Evolutionary conservation across 1,284 basidiomycete genomes (phyloP).

Genomic region (Fomitopsis pinicola): DNA sequence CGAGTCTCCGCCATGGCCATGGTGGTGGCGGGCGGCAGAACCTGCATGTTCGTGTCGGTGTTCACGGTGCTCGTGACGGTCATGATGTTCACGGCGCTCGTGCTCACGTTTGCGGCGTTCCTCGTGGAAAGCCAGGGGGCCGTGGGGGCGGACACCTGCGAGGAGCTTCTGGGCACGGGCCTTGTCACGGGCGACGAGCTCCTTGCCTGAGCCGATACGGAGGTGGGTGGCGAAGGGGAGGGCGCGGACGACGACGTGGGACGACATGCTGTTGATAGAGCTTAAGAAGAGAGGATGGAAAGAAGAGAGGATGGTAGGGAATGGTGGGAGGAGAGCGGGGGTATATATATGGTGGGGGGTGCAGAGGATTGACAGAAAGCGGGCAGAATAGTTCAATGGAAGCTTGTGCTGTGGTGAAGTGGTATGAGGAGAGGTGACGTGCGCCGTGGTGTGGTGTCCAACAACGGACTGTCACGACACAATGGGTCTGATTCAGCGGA

Average conservation of each 20-base stretch:
- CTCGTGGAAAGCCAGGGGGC: slow-evolving; percentile 34
- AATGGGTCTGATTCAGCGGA: neutral
- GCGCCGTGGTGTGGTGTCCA: neutral
- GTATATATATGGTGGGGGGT: slow-evolving; percentile 1
- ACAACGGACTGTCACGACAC: neutral
- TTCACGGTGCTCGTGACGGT: slow-evolving; percentile 15
- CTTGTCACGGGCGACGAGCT: slow-evolving; percentile 48
- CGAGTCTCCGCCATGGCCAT: slow-evolving; percentile 16
- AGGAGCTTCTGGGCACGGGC: slow-evolving; percentile 51
- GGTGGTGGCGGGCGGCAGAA: slow-evolving; percentile 1
- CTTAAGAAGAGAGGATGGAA: neutral
- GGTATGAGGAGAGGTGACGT: slow-evolving; percentile 1
- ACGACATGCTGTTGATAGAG: slow-evolving; percentile 8
- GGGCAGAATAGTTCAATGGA: neutral
- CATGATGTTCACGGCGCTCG: slow-evolving; percentile 16
- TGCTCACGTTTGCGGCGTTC: slow-evolving; percentile 23
- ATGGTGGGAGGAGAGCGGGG: neutral
- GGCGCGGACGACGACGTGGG: slow-evolving; percentile 28
- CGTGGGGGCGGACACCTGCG: slow-evolving; percentile 45
- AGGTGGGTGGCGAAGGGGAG: slow-evolving; percentile 44
- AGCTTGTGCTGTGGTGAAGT: neutral
- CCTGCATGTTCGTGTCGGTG: slow-evolving; percentile 15
- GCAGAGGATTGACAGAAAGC: neutral
- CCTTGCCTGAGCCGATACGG: slow-evolving; percentile 33
- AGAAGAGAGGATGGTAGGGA: neutral